Percentiles rank a stretch among this genome's conserved stretches.
These are phyloP conservation scores for Metschnikowia borealis DNA, from an alignment of 805 yeast species.

Conservation along the genomic window DNA sequence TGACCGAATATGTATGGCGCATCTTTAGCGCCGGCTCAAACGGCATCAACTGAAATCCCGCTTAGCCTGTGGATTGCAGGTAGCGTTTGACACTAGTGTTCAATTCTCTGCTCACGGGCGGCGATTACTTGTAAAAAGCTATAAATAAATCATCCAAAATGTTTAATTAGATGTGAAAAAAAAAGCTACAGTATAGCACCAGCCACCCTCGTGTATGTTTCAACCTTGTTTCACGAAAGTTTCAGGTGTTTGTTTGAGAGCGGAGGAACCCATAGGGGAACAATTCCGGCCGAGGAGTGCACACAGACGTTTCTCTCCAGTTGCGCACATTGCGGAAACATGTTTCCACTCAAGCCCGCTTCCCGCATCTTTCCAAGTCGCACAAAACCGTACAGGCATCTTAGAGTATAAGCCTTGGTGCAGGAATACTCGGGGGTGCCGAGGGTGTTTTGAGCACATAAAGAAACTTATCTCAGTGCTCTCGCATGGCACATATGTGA, in stretches of 20 bases:
- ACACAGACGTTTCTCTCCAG: not conserved
- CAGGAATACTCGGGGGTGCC: not conserved
- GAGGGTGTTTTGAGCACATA: not conserved
- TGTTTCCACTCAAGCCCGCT: not conserved
- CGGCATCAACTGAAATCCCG: not conserved
- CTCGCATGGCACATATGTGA: not conserved
- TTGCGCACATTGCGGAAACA: not conserved
- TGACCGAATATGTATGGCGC: not conserved
- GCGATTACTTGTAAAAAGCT: too few relatives aligned
- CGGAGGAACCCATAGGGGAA: too few relatives aligned
- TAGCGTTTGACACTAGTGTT: too few relatives aligned
- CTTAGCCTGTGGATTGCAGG: too few relatives aligned
- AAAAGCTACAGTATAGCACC: too few relatives aligned
- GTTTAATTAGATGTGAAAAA: too few relatives aligned
- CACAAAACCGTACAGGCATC: not conserved
- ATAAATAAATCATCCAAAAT: too few relatives aligned
- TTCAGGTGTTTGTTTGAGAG: too few relatives aligned
- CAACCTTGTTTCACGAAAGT: too few relatives aligned
- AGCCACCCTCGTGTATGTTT: too few relatives aligned
- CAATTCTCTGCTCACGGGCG: too few relatives aligned
- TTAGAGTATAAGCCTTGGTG: not conserved
- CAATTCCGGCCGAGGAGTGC: not conserved
- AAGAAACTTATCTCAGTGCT: not conserved
- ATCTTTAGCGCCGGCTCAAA: not conserved
- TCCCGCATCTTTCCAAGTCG: not conserved